Base-by-base conservation (phyloP, 179 eudicot genomes). In the Silene coronaria region DNA sequence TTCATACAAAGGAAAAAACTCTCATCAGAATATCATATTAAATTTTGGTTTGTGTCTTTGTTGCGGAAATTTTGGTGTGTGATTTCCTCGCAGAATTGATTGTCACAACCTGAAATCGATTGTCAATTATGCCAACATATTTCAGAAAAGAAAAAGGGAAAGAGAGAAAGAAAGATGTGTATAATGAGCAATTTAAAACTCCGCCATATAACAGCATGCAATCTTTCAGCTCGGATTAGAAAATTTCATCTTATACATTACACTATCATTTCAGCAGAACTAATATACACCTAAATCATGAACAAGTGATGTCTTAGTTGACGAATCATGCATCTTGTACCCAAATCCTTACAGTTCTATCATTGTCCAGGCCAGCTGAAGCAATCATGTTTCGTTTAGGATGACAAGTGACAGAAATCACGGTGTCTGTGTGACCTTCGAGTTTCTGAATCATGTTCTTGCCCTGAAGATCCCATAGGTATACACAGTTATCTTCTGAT, bases 391-490 rank as follows among this genome's bases (percentile, higher is more conserved):
- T 88, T 73, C 74, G 84, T 22, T 72, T 81, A 1, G 99, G 97
- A 80, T 93, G 97, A 82, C 99, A 95, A 6, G 89, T 28, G 10
- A 95, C 99, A 22, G 92, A 91, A 13, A 95, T 76, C 36, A 92
- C 97, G 27, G 96, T 83, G 81, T 95, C 99, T 6, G 87, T 84
- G 55, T 95, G 99, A 48, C 97, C 97, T 85, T 93, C 96, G 38
- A 96, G 90, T 83, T 84, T 96, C 78, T 96, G 99, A 66, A 95
- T 71, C 87, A 91, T 57, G 71, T 78, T 85, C 78, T 83, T 89
- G 73, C 94, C 91, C 72, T 88, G 93, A 42, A 96, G 81, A 86
- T 91, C 95, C 99, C 99, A 96, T 78, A 96, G 46, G 87, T 89
- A 96, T 10, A 93, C 84, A 75, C 94, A 85, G 17, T 82, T 79